Conservation (phyloP, 2,329 filamentous ascomycete genomes). For the Trichoderma gracile region DNA sequence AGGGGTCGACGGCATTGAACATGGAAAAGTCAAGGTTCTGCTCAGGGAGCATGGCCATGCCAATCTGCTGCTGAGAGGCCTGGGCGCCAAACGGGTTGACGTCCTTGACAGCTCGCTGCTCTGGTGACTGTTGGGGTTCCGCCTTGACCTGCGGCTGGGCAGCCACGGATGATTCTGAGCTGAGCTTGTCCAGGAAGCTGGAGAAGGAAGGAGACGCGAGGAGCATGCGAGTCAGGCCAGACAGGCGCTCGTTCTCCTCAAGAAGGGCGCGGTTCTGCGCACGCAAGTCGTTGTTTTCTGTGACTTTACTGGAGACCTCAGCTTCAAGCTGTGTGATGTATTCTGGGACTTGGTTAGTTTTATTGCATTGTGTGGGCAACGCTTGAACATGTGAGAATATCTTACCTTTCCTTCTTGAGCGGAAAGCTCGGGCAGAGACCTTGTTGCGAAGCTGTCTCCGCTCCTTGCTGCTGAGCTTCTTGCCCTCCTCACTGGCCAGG, state of each 20-base stretch:
- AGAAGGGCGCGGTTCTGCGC: constrained; percentile 77
- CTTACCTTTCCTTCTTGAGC: constrained; percentile 95
- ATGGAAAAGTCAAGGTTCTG: constrained; percentile 72
- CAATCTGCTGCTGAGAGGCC: constrained; percentile 66
- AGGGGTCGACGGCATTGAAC: constrained; percentile 61
- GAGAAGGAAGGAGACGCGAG: constrained; percentile 80
- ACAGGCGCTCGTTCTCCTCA: constrained; percentile 82
- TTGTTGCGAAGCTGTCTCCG: constrained; percentile 97
- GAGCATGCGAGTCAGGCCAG: constrained; percentile 77
- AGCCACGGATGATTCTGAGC: constrained; percentile 55
- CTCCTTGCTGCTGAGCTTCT: constrained; percentile 98
- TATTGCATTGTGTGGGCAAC: neutral
- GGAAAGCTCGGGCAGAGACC: constrained; percentile 95
- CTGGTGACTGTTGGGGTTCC: constrained; percentile 43
- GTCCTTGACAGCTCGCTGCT: constrained; percentile 62
- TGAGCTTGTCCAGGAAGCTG: constrained; percentile 73
- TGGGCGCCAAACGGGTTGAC: constrained; percentile 60
- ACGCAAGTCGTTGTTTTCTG: constrained; percentile 79
- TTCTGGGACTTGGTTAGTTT: constrained; percentile 56
- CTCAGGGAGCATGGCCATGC: constrained; percentile 83
- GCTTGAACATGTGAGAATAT: constrained; percentile 31
- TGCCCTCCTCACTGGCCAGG: constrained; percentile 94
- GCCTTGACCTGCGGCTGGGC: constrained; percentile 43
- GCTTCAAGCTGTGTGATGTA: constrained; percentile 94
- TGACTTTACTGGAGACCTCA: constrained; percentile 80